These are phyloP conservation scores for Vitis hybrid DNA, from an alignment of 177 flowering plant genomes.

Conservation along the genomic window DNA sequence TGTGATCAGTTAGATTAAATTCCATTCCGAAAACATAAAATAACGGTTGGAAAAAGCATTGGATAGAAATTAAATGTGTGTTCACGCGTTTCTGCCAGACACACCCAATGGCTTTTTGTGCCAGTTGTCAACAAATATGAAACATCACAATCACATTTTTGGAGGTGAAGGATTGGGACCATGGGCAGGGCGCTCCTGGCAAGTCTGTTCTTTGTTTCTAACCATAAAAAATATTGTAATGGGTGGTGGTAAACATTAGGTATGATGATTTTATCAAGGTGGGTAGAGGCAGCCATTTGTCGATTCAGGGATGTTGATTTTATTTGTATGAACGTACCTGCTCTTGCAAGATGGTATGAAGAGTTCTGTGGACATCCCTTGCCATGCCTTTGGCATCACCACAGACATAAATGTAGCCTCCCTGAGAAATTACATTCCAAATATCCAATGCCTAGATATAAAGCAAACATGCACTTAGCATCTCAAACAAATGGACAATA, in stretches of 20 bases:
- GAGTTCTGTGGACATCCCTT: slow-evolving; percentile 83
- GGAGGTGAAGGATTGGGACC: too few species aligned
- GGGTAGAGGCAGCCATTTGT: too few species aligned
- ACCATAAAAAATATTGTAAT: too few species aligned
- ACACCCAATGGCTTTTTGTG: not conserved
- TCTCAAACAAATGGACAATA: not conserved
- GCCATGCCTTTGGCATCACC: slow-evolving; percentile 99
- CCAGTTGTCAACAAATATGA: not conserved
- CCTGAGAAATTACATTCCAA: slow-evolving; percentile 80
- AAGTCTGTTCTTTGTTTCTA: too few species aligned
- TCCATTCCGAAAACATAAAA: too few species aligned
- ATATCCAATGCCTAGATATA: slow-evolving; percentile 70
- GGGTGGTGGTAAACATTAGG: too few species aligned
- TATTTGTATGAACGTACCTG: slow-evolving; percentile 55
- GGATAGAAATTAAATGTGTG: too few species aligned
- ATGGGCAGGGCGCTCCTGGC: too few species aligned
- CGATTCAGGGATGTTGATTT: too few species aligned
- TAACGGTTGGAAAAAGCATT: too few species aligned
- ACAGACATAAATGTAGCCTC: slow-evolving; percentile 88
- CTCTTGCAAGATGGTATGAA: slow-evolving; percentile 88
- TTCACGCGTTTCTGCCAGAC: too few species aligned
- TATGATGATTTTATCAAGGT: too few species aligned
- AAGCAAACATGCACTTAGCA: not conserved
- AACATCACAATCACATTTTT: not conserved
- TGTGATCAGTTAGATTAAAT: not conserved